A percentile compares a stretch with the other conserved stretches of the same genome.
Conservation (phyloP, 768 basidiomycete genomes). For the Exidia glandulosa region DNA sequence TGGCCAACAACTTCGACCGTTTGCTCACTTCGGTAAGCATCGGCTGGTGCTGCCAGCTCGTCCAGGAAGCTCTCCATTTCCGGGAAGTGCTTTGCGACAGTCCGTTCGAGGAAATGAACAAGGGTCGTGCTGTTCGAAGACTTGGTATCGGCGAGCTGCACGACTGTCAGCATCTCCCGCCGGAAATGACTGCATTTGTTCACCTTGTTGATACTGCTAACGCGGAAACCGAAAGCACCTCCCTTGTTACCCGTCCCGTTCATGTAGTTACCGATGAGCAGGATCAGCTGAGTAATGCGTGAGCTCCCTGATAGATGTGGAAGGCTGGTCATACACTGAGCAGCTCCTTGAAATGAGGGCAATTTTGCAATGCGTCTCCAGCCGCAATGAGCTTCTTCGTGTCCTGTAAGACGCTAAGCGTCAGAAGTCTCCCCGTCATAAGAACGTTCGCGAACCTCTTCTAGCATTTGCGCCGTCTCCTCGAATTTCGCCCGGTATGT, state of each 20-base stretch:
- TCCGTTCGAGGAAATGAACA: constrained; percentile 87
- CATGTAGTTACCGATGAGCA: constrained; percentile 96
- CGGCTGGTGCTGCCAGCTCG: constrained; percentile 80
- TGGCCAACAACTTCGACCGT: neutral
- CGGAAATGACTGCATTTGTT: neutral
- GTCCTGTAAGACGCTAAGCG: constrained; percentile 36
- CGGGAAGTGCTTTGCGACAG: constrained; percentile 77
- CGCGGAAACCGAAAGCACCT: constrained; percentile 92
- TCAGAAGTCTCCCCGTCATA: neutral
- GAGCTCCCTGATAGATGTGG: neutral
- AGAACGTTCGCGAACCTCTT: constrained; percentile 49
- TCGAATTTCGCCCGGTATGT: constrained; percentile 82
- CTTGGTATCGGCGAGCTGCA: constrained; percentile 91
- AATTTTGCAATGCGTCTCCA: constrained; percentile 64
- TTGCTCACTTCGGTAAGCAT: constrained; percentile 75
- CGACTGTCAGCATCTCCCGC: neutral
- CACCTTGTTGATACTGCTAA: constrained; percentile 96
- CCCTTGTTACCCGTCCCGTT: constrained; percentile 94
- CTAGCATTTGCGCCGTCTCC: constrained; percentile 70
- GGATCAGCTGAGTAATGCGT: constrained; percentile 54
- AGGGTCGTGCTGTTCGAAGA: constrained; percentile 89
- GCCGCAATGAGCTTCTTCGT: constrained; percentile 75
- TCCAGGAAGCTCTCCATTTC: constrained; percentile 81
- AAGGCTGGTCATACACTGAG: constrained; percentile 49
- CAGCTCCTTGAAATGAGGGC: constrained; percentile 82